Conservation (phyloP, 805 yeast species). For the Tetrapisispora arboricola region DNA sequence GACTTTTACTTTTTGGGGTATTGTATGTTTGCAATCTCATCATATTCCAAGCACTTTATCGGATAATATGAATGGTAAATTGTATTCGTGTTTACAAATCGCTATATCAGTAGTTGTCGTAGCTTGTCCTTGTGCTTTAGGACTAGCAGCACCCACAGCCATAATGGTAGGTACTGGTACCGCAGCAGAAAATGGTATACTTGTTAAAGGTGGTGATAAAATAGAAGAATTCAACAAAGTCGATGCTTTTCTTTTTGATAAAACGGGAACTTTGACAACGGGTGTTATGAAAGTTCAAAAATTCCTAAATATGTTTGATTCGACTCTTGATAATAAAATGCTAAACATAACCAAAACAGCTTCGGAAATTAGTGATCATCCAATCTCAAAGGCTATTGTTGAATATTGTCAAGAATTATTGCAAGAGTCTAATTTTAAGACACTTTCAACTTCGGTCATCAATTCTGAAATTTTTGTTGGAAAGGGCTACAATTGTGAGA, state of each 20-base stretch:
- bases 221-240: conserved; percentile 63
- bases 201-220: conserved; percentile 88
- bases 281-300: conserved; percentile 56
- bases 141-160: conserved; percentile 96
- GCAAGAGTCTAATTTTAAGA: too few species aligned
- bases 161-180: conserved; percentile 98
- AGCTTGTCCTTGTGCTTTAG: conserved; percentile 98
- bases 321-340: conserved; percentile 5
- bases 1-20: conserved; percentile 60
- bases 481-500: conserved; percentile 28
- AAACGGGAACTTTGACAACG: conserved; percentile 89
- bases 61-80: conserved; percentile 38
- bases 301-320: conserved; percentile 5
- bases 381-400: conserved; percentile 66
- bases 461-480: conserved; percentile 30
- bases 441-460: conserved; percentile 5
- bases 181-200: conserved; percentile 81
- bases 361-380: conserved; percentile 62
- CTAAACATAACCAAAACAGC: conserved; percentile 5
- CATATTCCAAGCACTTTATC: conserved; percentile 42
- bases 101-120: conserved; percentile 91
- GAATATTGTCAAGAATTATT: conserved; percentile 23
- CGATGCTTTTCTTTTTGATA: conserved; percentile 71
- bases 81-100: conserved; percentile 61
- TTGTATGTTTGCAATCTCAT: conserved; percentile 25